These are phyloP conservation scores for Tricholoma furcatifolium DNA, from an alignment of 768 basidiomycete species.

Conservation along the genomic window DNA sequence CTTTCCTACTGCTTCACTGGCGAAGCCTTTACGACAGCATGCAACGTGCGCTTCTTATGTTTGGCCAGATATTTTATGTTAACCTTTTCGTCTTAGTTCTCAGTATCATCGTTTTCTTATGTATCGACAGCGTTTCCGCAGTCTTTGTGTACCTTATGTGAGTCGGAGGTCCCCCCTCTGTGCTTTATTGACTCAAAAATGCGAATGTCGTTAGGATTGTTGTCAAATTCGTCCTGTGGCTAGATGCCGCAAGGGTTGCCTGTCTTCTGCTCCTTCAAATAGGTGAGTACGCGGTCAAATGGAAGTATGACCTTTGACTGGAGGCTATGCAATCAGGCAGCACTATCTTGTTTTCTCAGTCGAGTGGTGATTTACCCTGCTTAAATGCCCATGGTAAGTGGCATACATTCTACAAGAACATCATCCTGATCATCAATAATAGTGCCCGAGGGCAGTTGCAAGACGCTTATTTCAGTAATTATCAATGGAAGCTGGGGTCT, in stretches of 20 bases:
- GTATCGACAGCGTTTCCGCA: slow-evolving; percentile 29
- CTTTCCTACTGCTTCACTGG: slow-evolving; percentile 32
- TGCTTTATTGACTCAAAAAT: background rate
- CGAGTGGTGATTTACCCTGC: slow-evolving; percentile 32
- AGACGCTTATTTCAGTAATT: slow-evolving; percentile 24
- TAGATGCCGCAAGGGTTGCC: slow-evolving; percentile 32
- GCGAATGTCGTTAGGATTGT: slow-evolving; percentile 30
- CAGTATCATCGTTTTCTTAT: slow-evolving; percentile 35
- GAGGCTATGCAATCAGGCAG: slow-evolving; percentile 21
- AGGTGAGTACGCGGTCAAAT: slow-evolving; percentile 18
- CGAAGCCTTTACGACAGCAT: slow-evolving; percentile 29
- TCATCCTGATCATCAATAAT: background rate
- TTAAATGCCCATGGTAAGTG: slow-evolving; percentile 27
- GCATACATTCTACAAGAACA: background rate
- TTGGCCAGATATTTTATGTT: too few species aligned
- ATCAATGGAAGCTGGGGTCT: slow-evolving; percentile 31
- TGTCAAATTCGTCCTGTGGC: slow-evolving; percentile 36
- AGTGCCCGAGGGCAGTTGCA: slow-evolving; percentile 30
- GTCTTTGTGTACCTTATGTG: slow-evolving; percentile 38
- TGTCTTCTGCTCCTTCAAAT: slow-evolving; percentile 31
- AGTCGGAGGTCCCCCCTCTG: background rate
- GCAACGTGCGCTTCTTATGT: slow-evolving; percentile 27
- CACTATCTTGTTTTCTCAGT: slow-evolving; percentile 28
- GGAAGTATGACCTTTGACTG: background rate
- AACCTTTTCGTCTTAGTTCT: slow-evolving; percentile 1